Evolutionary conservation across 768 basidiomycete species (phyloP), one percentile per base, ranked within the genome.

Genomic region (Tylopilus vinaceipallidus): DNA sequence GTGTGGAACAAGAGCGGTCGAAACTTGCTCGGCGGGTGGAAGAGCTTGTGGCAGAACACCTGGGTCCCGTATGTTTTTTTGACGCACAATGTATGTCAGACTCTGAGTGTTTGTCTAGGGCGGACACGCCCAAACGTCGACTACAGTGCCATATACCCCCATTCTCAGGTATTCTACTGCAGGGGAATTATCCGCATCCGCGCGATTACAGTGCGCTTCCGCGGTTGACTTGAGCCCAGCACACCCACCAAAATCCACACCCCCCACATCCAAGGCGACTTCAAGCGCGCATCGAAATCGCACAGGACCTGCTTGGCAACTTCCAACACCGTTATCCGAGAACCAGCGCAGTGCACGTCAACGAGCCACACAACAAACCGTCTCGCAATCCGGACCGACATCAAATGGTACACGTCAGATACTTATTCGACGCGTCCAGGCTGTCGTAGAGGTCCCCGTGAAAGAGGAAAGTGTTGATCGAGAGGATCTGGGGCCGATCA

Each of bases 1-100:
- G 86, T 14, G 84, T 87, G 38, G 86, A 90, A 53, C 75, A 83
- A 47, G 85, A 88, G 49, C 77, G 86, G 47, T 78, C 75, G 26
- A 73, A 74, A 6, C 74, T 88, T 12, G 72, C 80, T 8, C 75
- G 76, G 5, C 74, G 80, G 35, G 62, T 84, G 10, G 82, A 84
- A 38, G 83, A 85, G 46, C 73, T 86, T 2, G 63, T 83, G 9
- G 65, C 77, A 5, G 80, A 81, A 44, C 73, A 73, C 36, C 62
- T 75, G 20, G 14, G 45, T 23, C 71, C 71, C 46, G 81, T 81
- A 50, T 42, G 77, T 69, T 20, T 40, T 13, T 36, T 35, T 36
- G 19, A n/a, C 26, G 26, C 27, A 17, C 6, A 5, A 45, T 29
- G 26, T 39, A 29, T 47, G 22, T 13, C 44, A 27, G 36, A 38